Conservation (phyloP, 2,329 filamentous ascomycete species). For the Parastagonospora nodorum region DNA sequence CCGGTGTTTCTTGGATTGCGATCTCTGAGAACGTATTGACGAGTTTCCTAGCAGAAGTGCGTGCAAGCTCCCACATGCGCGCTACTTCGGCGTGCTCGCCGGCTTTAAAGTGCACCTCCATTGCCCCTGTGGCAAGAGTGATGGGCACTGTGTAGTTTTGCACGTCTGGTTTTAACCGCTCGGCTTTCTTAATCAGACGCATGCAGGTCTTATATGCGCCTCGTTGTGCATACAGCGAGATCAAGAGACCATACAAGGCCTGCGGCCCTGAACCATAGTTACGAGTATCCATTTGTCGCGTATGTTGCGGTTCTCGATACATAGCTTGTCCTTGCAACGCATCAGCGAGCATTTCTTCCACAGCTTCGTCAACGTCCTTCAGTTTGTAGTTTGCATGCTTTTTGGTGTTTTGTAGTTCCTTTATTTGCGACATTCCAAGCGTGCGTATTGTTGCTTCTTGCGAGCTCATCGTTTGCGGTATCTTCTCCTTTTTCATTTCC, state of each 20-base stretch:
- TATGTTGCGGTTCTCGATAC: slow-evolving; percentile 30
- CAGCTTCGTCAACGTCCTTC: slow-evolving; percentile 29
- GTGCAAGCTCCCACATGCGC: slow-evolving; percentile 68
- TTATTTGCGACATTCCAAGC: slow-evolving; percentile 27
- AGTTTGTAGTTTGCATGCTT: slow-evolving; percentile 25
- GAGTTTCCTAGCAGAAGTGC: slow-evolving; percentile 56
- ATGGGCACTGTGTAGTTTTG: slow-evolving; percentile 29
- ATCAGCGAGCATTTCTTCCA: slow-evolving; percentile 31
- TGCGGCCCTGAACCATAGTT: slow-evolving; percentile 52
- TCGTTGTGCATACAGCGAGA: slow-evolving; percentile 59
- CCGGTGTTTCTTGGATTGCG: slow-evolving; percentile 40
- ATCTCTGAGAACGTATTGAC: slow-evolving; percentile 38
- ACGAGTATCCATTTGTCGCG: slow-evolving; percentile 27
- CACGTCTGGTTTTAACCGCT: slow-evolving; percentile 16
- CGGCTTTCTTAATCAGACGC: slow-evolving; percentile 30
- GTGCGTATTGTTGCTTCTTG: slow-evolving; percentile 47
- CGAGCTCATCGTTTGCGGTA: slow-evolving; percentile 50
- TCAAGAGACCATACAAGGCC: slow-evolving; percentile 60
- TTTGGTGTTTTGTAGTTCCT: slow-evolving; percentile 14
- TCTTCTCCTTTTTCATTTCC: slow-evolving; percentile 47
- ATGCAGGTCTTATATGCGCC: slow-evolving; percentile 51
- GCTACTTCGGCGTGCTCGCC: slow-evolving; percentile 65
- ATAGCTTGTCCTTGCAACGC: slow-evolving; percentile 34
- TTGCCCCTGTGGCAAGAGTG: slow-evolving; percentile 61
- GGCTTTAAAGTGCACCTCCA: slow-evolving; percentile 67